Conservation (phyloP, 768 basidiomycete genomes). For the Suillus alpinus region DNA sequence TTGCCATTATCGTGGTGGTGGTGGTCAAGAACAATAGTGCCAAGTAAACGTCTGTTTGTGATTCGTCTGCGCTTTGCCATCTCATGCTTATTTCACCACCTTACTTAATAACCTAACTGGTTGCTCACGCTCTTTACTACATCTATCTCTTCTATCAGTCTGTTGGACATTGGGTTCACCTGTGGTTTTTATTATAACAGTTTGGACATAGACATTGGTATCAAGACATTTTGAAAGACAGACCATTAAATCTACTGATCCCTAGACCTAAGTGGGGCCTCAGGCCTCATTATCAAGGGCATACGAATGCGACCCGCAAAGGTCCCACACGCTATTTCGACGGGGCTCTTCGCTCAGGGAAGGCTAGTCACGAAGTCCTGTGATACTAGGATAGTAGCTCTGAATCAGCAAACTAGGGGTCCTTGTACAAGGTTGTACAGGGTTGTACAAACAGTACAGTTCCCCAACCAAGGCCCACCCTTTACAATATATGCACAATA, state of each 20-base stretch:
- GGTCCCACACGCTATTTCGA: neutral
- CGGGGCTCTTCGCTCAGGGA: neutral
- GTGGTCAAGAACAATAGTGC: conserved; percentile 47
- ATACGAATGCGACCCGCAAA: neutral
- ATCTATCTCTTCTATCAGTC: neutral
- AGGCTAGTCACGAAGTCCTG: neutral
- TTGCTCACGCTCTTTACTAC: neutral
- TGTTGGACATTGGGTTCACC: neutral
- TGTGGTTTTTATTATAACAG: neutral
- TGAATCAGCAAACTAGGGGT: neutral
- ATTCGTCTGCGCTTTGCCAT: conserved; percentile 16
- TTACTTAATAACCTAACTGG: neutral
- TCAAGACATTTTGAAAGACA: neutral
- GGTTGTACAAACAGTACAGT: neutral
- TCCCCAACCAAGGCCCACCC: neutral
- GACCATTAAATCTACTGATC: neutral
- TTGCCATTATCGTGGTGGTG: conserved; percentile 60
- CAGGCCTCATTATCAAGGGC: neutral
- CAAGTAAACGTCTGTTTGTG: conserved; percentile 25
- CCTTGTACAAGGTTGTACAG: neutral
- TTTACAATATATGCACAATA: no score
- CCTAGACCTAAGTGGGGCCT: neutral
- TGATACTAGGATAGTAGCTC: neutral
- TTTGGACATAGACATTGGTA: neutral
- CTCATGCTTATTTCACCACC: conserved; percentile 7